Conservation (phyloP, 2,329 filamentous ascomycete species). For the Sporothrix pseudoabietina region DNA sequence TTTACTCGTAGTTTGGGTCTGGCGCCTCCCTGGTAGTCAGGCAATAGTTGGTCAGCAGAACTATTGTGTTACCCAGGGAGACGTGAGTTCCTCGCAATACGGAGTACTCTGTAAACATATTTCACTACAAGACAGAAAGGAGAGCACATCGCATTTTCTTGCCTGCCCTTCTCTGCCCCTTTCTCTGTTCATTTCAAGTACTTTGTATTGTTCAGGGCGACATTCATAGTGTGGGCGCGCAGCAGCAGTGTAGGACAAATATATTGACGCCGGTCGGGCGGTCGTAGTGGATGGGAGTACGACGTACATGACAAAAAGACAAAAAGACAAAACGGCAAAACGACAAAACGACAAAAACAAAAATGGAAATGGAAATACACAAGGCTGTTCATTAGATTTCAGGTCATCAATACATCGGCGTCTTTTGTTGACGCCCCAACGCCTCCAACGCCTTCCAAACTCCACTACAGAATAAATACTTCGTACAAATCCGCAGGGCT, state of each 20-base stretch:
- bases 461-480: not conserved
- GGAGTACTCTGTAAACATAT: not conserved
- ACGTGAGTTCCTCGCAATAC: not conserved
- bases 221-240: not conserved
- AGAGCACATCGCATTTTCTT: not conserved
- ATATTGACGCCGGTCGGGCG: slow-evolving; percentile 6
- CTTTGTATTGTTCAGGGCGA: not conserved
- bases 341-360: not conserved
- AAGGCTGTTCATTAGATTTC: not conserved
- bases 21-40: slow-evolving; percentile 1
- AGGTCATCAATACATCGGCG: not conserved
- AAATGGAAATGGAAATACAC: slow-evolving; percentile 7
- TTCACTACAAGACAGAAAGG: too few species aligned
- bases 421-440: not conserved
- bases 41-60: not conserved
- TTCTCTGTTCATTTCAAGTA: not conserved
- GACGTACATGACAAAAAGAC: not conserved
- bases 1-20: not conserved
- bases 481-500: not conserved
- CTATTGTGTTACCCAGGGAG: not conserved
- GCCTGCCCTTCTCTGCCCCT: not conserved
- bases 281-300: not conserved
- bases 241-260: not conserved
- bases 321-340: not conserved
- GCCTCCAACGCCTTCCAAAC: not conserved